phyloP scores from a whole-genome alignment of 306 rosid species.

The Delonix regia region DNA sequence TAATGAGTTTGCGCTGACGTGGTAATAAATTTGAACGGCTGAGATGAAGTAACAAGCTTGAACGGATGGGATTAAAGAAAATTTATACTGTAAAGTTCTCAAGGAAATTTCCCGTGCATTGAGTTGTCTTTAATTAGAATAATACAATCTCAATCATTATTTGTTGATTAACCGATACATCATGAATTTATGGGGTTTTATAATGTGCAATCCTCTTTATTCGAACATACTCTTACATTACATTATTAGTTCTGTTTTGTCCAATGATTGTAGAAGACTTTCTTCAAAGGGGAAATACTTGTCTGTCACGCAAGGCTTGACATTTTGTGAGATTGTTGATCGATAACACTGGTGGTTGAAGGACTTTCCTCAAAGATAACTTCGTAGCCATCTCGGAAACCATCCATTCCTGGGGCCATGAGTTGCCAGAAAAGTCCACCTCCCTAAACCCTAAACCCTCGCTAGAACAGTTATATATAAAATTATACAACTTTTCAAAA shows the following conservation, averaged over 20 bases:
- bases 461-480: slow-evolving; percentile 23
- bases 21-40: no score
- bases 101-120: no score
- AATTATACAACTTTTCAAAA: slow-evolving; percentile 29
- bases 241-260: no score
- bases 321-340: slow-evolving; percentile 39
- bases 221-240: neutral
- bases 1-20: no score
- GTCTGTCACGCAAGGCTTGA: neutral
- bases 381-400: slow-evolving; percentile 41
- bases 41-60: no score
- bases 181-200: neutral
- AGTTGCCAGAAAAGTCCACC: slow-evolving; percentile 58
- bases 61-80: no score
- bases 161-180: neutral
- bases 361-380: slow-evolving; percentile 35
- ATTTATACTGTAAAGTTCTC: no score
- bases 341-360: slow-evolving; percentile 37
- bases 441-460: slow-evolving; percentile 38
- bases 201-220: neutral
- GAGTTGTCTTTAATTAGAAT: no score
- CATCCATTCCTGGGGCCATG: slow-evolving; percentile 44
- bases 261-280: neutral
- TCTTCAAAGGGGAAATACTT: neutral
- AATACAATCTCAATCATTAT: neutral